Base-by-base conservation (phyloP, 2,329 filamentous ascomycete species). In the Paraconiothyrium brasiliense region DNA sequence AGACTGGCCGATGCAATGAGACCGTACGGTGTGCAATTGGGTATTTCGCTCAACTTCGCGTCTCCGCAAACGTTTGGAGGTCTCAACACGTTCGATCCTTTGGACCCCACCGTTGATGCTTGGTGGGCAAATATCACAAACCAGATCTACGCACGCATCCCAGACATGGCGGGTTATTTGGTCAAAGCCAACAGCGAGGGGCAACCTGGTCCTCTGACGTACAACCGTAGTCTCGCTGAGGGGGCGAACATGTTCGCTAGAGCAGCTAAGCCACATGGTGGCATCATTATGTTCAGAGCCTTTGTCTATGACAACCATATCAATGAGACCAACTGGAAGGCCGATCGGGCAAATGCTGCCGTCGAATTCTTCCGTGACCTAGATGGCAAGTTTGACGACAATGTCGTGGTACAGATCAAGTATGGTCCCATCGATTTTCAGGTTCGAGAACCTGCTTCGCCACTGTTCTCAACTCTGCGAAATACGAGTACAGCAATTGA, bases 201-300 rank as follows among this genome's bases (percentile, higher is more conserved):
- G 1, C 89, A 92, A 70, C 89, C 90, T 0, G 90, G 90, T 0
- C 90, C 90, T 0, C 68, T 89, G 27, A 89, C 86, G 0, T 92
- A 92, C 77, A 90, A 90, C 68, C 86, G 90, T 11, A 92, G 89
- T 0, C 81, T 92, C 0, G 84, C 89, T 2, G 82, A 91, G 32
- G 89, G 88, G 1, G 89, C 89, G 4, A 91, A 91, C 67, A 77
- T 92, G 59, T 92, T 92, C 66, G 89, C 89, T 76, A 97, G 88
- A 68, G 92, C 92, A 67, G 92, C 91, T 80, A 97, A 96, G 59
- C 92, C 93, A 81, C 97, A 98, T 52, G 95, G 95, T 77, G 93
- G 93, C 76, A 95, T 90, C 35, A 81, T 91, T 57, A 87, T 92
- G 85, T 92, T 90, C 79, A 85, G 90, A 1, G 89, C 90, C 1